Base-by-base conservation (phyloP, 805 yeast genomes). In the Yarrowia sp. region DNA sequence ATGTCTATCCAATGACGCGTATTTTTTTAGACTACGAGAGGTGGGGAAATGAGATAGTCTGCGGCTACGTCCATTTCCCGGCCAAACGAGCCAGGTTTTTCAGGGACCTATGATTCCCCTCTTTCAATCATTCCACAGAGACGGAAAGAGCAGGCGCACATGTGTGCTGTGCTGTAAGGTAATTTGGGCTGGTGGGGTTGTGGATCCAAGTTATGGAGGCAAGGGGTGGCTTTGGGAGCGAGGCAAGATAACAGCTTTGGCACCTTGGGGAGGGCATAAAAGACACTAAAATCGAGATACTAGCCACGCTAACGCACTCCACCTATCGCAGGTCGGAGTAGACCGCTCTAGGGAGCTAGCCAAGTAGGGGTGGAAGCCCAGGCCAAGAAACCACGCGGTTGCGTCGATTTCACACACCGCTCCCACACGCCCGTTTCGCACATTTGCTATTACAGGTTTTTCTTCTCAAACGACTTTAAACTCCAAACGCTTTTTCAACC, bases 181-280 rank as follows among this genome's bases (percentile, higher is more conserved):
- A 32, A 32, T 48, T 48, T 48, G 54, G 54, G 54, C 54, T 48
- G 54, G 54, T 32, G 54, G 54, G 54, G 54, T 48, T 46, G 51
- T 46, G 51, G 51, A 46, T 46, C 51, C 51, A 46, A 32, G n/a
- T n/a, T n/a, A n/a, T n/a, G 14, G 4, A 40, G 22, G 26, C 19
- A 14, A 10, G 22, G 14, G 43, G 16, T 4, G 10, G 19, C 24
- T n/a, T n/a, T n/a, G n/a, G n/a, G n/a, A n/a, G n/a, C n/a, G 43
- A 17, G 43, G 16, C 6, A 11, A 12, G 26, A 40, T 21, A 40
- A 12, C 19, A 24, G 30, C 17, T 3, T 6, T 33, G 38, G 38
- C 11, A 10, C 3, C 19, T 43, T 16, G 8, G 8, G 28, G 49
- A 24, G 19, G 49, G 49, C 49, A 43, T 43, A 43, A 43, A 43